These are phyloP conservation scores for Mimosa pudica DNA, from an alignment of 306 rosid genomes.

Conservation along the genomic window DNA sequence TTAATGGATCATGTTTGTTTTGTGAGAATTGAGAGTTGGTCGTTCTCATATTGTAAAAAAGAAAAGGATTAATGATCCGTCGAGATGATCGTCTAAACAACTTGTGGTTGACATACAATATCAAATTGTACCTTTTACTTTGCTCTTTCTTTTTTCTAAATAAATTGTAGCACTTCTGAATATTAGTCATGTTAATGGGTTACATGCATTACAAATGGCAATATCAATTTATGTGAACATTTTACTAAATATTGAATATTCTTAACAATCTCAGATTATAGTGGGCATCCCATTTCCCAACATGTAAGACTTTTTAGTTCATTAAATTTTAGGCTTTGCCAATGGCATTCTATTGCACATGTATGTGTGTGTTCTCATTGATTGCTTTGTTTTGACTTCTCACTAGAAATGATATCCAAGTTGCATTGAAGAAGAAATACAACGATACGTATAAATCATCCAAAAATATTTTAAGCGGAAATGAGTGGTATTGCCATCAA, in stretches of 20 bases:
- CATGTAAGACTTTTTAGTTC: conserved; percentile 61
- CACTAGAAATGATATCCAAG: conserved; percentile 80
- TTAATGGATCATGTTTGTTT: conserved; percentile 14
- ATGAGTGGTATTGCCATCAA: conserved; percentile 95
- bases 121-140: conserved; percentile 18
- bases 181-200: conserved; percentile 10
- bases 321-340: conserved; percentile 28
- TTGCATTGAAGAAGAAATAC: conserved; percentile 75
- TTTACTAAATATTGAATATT: conserved; percentile 30
- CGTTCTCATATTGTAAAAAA: conserved; percentile 19
- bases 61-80: background rate
- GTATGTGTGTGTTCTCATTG: conserved; percentile 38
- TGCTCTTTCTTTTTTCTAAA: background rate
- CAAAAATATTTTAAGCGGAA: conserved; percentile 76
- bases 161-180: conserved; percentile 19
- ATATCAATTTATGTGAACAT: conserved; percentile 22
- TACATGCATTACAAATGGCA: conserved; percentile 12
- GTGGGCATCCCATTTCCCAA: conserved; percentile 97
- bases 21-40: conserved; percentile 11
- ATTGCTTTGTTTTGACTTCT: conserved; percentile 38
- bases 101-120: background rate
- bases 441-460: conserved; percentile 72
- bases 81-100: background rate
- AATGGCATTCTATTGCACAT: conserved; percentile 10
- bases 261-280: conserved; percentile 90